Conservation (phyloP, 352 stramenopile species). For the Phytopythium aichiense region DNA sequence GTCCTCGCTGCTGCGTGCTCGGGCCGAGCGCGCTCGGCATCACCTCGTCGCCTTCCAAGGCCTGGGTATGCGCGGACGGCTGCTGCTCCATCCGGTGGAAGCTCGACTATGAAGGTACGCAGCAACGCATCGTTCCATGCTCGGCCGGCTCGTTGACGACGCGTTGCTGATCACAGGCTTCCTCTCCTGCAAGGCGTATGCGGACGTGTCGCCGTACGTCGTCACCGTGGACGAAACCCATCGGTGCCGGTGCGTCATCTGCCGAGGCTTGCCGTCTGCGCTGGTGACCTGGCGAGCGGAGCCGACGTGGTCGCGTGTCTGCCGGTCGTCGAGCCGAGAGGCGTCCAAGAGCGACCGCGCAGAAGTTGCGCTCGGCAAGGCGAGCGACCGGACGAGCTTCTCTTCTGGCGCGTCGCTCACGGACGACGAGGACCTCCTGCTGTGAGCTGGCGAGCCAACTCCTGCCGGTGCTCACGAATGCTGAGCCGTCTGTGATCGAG, state of each 20-base stretch:
- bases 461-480: too few species aligned
- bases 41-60: slow-evolving; percentile 16
- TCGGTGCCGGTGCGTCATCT: slow-evolving; percentile 58
- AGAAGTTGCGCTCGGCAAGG: not conserved
- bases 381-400: slow-evolving; percentile 12
- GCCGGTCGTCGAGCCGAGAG: not conserved
- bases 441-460: not conserved
- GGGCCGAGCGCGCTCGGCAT: too few species aligned
- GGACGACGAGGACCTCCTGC: slow-evolving; percentile 17
- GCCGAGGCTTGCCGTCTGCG: slow-evolving; percentile 29
- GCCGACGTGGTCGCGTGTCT: not conserved
- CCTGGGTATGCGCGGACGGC: slow-evolving; percentile 57
- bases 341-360: not conserved
- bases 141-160: not conserved
- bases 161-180: slow-evolving; percentile 25
- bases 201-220: slow-evolving; percentile 60
- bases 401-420: slow-evolving; percentile 22
- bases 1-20: not conserved
- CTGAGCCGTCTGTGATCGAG: not conserved
- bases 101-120: slow-evolving; percentile 59
- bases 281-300: not conserved
- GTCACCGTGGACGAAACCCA: slow-evolving; percentile 53
- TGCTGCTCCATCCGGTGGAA: slow-evolving; percentile 76
- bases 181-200: slow-evolving; percentile 60
- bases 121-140: not conserved